phyloP scores from a whole-genome alignment of 371 early-diverging fungal species.

The Mucor racemosus region DNA sequence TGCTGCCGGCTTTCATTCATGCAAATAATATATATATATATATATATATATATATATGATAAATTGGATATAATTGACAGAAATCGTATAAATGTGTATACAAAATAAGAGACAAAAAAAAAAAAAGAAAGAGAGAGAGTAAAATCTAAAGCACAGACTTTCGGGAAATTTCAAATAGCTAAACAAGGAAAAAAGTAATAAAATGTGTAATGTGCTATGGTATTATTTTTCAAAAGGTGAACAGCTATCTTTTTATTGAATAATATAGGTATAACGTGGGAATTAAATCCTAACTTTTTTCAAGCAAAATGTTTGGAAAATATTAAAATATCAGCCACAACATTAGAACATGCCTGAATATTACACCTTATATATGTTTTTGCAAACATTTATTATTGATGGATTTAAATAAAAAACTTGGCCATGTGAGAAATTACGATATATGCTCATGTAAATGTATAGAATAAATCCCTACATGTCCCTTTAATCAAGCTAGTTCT shows the following conservation, averaged over 20 bases:
- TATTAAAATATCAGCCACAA: background rate
- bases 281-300: background rate
- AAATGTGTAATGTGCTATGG: conserved; percentile 7
- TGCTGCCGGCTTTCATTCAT: background rate
- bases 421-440: background rate
- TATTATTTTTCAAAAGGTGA: conserved; percentile 6
- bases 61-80: background rate
- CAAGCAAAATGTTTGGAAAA: background rate
- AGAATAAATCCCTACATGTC: background rate
- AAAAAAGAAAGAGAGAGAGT: background rate
- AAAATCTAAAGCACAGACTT: conserved; percentile 4
- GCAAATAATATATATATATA: background rate
- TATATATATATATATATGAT: background rate
- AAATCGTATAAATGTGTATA: background rate
- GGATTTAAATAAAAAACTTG: background rate
- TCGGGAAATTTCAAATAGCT: background rate
- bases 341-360: background rate
- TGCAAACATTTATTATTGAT: background rate
- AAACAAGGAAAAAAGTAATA: conserved; percentile 5
- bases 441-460: background rate
- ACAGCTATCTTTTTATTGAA: conserved; percentile 1
- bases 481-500: background rate
- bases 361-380: background rate
- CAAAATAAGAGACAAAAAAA: background rate
- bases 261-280: conserved; percentile 2